Evolutionary conservation across 2,329 filamentous ascomycete genomes (phyloP), one percentile per base, ranked within the genome.

Genomic region (Pseudogymnoascus sp.): DNA sequence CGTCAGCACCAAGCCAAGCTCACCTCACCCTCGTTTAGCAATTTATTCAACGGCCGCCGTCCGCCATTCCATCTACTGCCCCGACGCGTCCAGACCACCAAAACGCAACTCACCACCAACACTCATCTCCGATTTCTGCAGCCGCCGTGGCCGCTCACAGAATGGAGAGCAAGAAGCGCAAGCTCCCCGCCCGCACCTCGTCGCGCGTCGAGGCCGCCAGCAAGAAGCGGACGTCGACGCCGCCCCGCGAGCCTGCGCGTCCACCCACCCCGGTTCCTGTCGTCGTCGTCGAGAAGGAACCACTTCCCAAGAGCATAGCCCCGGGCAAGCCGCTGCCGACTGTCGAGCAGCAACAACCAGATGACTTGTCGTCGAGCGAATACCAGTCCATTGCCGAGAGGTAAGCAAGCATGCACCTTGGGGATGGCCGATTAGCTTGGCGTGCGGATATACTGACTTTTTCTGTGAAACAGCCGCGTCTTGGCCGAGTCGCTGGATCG

Each of bases 351-450:
- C 79, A 86, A 14, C 90, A 95, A 72, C 76, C 85, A 0, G 80
- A 84, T 6, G 80, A 87, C 65, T 77, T 93, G 5, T 77, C 87
- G 0, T 71, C 76, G 3, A 83, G 82, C 67, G 88, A 91, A 12
- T 93, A 87, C 71, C 90, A 93, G 75, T 84, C 85, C 23, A 81
- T 93, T 42, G 83, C 86, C 63, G 88, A 91, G 72, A 91, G 87
- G 88, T 88, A 75, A 67, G 71, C 65, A 21, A 31, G 8, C 6
- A 36, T 28, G 21, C 60, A 28, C 31, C 12, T 42, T 28, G 40
- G 23, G 46, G 37, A 25, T 25, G 53, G 18, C 34, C 21, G 16
- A 21, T 62, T 61, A 49, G 59, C 34, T 14, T 16, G 34, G 28
- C 11, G 38, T 49, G 16, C 18, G 8, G 23, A 42, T 65, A 65